These are phyloP conservation scores for Funneliformis caledonium DNA, from an alignment of 371 early-diverging fungal species.

Conservation along the genomic window DNA sequence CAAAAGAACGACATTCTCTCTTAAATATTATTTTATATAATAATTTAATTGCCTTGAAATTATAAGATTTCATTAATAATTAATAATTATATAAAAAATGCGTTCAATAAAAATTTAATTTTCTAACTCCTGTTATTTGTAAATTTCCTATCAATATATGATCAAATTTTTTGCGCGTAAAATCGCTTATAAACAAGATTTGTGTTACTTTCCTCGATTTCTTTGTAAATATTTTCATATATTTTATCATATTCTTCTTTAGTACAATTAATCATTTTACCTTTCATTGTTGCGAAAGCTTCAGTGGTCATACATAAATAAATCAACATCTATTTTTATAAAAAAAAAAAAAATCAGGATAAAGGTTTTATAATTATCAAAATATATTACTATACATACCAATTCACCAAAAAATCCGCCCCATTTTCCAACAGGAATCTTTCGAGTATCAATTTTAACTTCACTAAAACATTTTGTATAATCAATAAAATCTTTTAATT, in stretches of 20 bases:
- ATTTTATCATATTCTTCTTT: not conserved
- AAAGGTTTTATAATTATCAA: not conserved
- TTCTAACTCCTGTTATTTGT: too few species aligned
- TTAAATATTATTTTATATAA: too few species aligned
- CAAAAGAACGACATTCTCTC: too few species aligned
- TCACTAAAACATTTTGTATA: not conserved
- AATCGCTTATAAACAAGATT: not conserved
- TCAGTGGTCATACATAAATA: not conserved
- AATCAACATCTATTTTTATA: not conserved
- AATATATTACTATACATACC: conserved; percentile 15
- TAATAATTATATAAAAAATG: too few species aligned
- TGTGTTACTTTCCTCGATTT: not conserved
- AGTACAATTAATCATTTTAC: not conserved
- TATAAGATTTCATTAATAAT: too few species aligned
- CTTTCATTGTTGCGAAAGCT: not conserved
- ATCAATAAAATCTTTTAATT: not conserved
- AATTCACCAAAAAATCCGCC: not conserved
- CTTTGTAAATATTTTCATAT: not conserved
- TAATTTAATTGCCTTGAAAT: too few species aligned
- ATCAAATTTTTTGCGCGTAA: not conserved
- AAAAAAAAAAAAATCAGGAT: not conserved
- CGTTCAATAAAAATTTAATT: too few species aligned
- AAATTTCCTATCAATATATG: too few species aligned
- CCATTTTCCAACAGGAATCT: not conserved
- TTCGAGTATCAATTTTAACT: not conserved